Evolutionary conservation across 345 rosid genomes (phyloP), one percentile per base, ranked within the genome.

Genomic region (Mangifera indica): DNA sequence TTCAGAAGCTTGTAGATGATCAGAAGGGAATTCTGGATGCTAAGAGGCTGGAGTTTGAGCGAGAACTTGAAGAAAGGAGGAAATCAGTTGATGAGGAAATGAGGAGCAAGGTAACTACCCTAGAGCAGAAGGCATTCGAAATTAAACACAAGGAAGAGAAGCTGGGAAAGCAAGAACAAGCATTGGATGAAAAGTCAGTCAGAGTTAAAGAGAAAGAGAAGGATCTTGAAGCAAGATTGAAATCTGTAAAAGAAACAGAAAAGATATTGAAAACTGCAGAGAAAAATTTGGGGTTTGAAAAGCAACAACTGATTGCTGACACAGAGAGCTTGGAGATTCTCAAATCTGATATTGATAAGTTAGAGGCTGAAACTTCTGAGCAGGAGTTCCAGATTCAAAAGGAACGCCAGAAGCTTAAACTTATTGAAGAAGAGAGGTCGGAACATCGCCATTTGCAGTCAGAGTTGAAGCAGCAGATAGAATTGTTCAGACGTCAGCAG

Each of bases 201-300:
- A 87, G 82, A 71, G 68, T 82, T 76, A 85, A 87, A 79, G 97
- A 88, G 82, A 90, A 86, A 84, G 94, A 87, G 63, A 86, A 85
- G 77, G 93, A 88, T 58, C 80, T 87, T 67, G 92, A 88, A 73
- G 81, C 80, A 57, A 90, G 78, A 74, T 69, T 77, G 69, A 82
- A 88, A 86, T 73, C 72, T 44, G 57, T 84, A 71, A 86, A 86
- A 78, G 92, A 85, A 72, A 82, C 58, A 51, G 97, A 91, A 60
- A 86, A 89, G 67, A 61, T 63, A 51, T 9, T 87, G 72, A 87
- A 85, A 79, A 79, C 79, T 0, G 92, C 83, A 83, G 89, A 87
- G 86, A 89, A 82, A 72, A 87, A 60, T 67, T 66, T 85, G 75
- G 89, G 87, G 52, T 62, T 81, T 52, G 92, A 88, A 72, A 89